phyloP scores from a whole-genome alignment of 164 flowering plant species.

The Vitis labrusca region DNA sequence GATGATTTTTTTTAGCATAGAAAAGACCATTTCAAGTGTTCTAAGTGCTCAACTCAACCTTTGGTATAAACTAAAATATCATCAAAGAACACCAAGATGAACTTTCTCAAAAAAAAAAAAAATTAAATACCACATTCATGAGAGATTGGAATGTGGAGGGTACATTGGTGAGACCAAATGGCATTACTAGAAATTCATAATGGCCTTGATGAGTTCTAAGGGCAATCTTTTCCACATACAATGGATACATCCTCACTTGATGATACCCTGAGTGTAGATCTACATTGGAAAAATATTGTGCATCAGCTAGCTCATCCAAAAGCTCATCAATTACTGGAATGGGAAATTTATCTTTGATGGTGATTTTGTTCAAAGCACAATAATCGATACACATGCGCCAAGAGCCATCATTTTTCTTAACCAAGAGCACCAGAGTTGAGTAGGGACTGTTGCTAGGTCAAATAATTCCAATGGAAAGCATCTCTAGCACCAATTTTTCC shows the following conservation, averaged over 20 bases:
- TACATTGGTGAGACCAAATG: neutral
- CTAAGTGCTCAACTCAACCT: no score
- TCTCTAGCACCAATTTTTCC: neutral
- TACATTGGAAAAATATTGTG: neutral
- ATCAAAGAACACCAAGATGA: no score
- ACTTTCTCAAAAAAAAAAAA: no score
- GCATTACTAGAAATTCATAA: conserved; percentile 6
- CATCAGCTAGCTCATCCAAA: neutral
- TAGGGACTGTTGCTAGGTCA: neutral
- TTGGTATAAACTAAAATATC: no score
- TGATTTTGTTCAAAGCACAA: neutral
- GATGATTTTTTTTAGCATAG: neutral
- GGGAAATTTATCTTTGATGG: conserved; percentile 2
- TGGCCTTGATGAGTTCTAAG: neutral
- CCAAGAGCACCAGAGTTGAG: neutral
- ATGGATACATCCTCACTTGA: neutral
- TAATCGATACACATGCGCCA: neutral
- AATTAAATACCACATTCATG: neutral
- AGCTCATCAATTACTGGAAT: neutral
- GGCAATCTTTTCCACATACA: no score
- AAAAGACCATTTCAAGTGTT: neutral
- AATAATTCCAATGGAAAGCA: neutral
- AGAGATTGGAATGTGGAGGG: neutral
- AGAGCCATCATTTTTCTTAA: neutral
- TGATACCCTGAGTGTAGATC: neutral